Percentiles rank a stretch among this genome's conserved stretches.
These are phyloP conservation scores for Eucalyptus pumila DNA, from an alignment of 345 rosid species.

Conservation along the genomic window DNA sequence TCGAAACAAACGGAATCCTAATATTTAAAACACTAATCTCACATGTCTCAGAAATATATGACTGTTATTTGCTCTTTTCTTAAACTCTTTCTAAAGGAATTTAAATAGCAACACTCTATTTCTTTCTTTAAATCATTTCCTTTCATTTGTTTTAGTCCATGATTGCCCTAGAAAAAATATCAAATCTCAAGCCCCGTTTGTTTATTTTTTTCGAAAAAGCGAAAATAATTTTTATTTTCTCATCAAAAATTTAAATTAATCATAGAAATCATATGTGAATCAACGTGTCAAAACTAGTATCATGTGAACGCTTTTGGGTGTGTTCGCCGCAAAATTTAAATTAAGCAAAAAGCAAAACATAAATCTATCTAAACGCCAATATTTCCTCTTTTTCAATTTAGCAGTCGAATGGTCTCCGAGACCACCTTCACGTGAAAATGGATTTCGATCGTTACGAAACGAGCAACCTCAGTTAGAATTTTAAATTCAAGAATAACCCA, in stretches of 20 bases:
- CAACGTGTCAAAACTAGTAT: not conserved
- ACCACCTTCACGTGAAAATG: not conserved
- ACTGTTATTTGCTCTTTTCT: not conserved
- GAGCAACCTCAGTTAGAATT: not conserved
- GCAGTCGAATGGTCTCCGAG: not conserved
- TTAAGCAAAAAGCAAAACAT: no score
- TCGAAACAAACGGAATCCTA: no score
- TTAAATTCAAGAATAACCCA: not conserved
- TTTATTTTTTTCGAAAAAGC: not conserved
- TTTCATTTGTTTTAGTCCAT: not conserved
- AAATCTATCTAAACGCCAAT: not conserved
- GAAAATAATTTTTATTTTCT: not conserved
- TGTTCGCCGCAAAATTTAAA: not conserved
- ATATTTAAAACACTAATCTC: no score
- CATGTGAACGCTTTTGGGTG: not conserved
- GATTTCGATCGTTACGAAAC: not conserved
- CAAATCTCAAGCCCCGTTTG: not conserved
- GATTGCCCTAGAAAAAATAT: not conserved
- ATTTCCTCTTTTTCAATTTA: not conserved
- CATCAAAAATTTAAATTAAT: not conserved
- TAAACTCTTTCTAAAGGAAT: not conserved
- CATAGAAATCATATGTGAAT: not conserved
- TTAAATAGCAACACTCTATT: not conserved
- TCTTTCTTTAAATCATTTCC: not conserved
- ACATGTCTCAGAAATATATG: no score